These are phyloP conservation scores for Corylus avellana DNA, from an alignment of 306 rosid species.

Conservation along the genomic window DNA sequence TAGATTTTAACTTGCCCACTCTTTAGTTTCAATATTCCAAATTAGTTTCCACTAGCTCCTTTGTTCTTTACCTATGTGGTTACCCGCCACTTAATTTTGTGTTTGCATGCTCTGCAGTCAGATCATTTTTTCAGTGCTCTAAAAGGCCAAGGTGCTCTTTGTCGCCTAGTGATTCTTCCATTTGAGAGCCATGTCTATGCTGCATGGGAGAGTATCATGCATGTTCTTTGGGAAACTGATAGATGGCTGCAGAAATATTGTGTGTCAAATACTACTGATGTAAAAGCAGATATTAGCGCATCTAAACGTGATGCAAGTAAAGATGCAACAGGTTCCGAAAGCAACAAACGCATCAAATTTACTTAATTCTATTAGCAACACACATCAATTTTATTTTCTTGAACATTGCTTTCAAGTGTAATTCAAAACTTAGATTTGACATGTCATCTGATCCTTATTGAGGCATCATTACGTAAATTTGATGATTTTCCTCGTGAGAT, in stretches of 20 bases:
- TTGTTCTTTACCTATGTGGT: constrained; percentile 25
- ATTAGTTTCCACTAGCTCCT: not conserved
- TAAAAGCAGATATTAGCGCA: constrained; percentile 35
- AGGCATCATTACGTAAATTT: too few relatives aligned
- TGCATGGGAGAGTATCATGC: constrained; percentile 97
- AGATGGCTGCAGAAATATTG: constrained; percentile 87
- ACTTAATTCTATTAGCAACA: not conserved
- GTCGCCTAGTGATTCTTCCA: constrained; percentile 92
- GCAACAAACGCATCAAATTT: constrained; percentile 11
- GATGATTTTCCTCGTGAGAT: too few relatives aligned
- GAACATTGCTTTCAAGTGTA: not conserved
- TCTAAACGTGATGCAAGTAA: constrained; percentile 44
- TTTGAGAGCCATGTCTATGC: constrained; percentile 91
- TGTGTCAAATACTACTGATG: constrained; percentile 46
- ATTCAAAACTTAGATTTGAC: not conserved
- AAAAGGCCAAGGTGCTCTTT: constrained; percentile 95
- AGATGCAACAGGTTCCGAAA: constrained; percentile 46
- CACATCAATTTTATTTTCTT: not conserved
- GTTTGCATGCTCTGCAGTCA: constrained; percentile 58
- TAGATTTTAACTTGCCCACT: not conserved
- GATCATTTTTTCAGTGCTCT: constrained; percentile 93
- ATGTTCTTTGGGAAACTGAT: constrained; percentile 98
- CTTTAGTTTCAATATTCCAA: constrained; percentile 3
- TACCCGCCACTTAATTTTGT: constrained; percentile 25
- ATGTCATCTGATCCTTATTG: too few relatives aligned